Evolutionary conservation across 768 basidiomycete genomes (phyloP).

Genomic region (Galerina sulciceps): DNA sequence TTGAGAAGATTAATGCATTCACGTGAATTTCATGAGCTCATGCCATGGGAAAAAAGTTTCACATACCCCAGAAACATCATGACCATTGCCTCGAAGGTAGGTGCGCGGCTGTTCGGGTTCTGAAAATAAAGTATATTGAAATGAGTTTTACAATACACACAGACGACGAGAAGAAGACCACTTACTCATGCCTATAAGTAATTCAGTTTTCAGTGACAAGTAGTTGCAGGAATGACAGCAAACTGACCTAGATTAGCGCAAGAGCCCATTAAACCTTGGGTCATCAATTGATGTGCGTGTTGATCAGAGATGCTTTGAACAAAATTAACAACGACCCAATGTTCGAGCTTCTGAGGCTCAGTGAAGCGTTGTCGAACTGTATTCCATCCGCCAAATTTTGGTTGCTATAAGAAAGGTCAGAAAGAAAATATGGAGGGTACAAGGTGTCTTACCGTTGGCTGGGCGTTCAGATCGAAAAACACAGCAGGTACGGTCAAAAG

Average conservation of each 20-base stretch:
- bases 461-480: slow-evolving; percentile 11
- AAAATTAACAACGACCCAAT: slow-evolving; percentile 22
- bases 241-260: slow-evolving; percentile 20
- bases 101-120: too few relatives aligned
- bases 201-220: background rate
- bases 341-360: slow-evolving; percentile 1
- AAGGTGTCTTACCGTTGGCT: background rate
- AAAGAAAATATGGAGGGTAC: background rate
- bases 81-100: too few relatives aligned
- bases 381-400: slow-evolving; percentile 25
- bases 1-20: too few relatives aligned
- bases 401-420: background rate
- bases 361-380: slow-evolving; percentile 14
- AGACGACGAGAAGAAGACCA: too few relatives aligned
- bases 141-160: too few relatives aligned
- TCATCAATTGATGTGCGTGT: background rate
- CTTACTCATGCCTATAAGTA: too few relatives aligned
- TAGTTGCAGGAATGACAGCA: background rate
- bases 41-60: too few relatives aligned
- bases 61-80: too few relatives aligned
- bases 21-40: too few relatives aligned
- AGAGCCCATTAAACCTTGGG: slow-evolving; percentile 6
- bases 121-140: too few relatives aligned
- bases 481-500: slow-evolving; percentile 21
- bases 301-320: background rate